phyloP scores from a whole-genome alignment of 495 filamentous ascomycete species.

The Annulohypoxylon bovei region DNA sequence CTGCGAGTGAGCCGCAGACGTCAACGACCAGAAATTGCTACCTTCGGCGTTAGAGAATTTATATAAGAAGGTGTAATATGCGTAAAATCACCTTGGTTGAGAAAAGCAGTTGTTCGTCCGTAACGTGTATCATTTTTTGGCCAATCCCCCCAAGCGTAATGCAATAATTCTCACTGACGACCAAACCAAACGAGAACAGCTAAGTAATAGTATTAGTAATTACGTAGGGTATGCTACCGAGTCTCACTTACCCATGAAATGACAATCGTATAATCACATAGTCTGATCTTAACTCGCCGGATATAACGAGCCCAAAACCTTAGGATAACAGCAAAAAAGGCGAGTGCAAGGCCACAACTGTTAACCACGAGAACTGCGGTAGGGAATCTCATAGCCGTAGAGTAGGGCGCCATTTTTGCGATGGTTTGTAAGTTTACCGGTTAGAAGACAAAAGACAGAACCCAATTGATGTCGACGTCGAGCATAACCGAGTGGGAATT shows the following conservation, averaged over 20 bases:
- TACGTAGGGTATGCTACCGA: not conserved
- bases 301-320: conserved; percentile 7
- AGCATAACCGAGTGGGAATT: not conserved
- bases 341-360: conserved; percentile 2
- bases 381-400: not conserved
- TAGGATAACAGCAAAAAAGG: not conserved
- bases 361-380: conserved; percentile 7
- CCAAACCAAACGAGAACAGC: conserved; percentile 1
- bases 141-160: conserved; percentile 1
- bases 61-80: not conserved
- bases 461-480: not conserved
- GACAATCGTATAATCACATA: conserved; percentile 6
- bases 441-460: not conserved
- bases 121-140: not conserved
- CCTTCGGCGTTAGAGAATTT: not conserved
- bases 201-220: not conserved
- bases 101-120: not conserved
- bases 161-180: conserved; percentile 4
- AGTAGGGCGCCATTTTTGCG: not conserved
- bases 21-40: conserved; percentile 7
- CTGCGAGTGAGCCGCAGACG: conserved; percentile 2
- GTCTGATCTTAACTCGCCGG: not conserved
- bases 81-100: not conserved
- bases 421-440: not conserved
- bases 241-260: not conserved